phyloP scores from a whole-genome alignment of 257 asterid genomes.

The Catharanthus roseus region DNA sequence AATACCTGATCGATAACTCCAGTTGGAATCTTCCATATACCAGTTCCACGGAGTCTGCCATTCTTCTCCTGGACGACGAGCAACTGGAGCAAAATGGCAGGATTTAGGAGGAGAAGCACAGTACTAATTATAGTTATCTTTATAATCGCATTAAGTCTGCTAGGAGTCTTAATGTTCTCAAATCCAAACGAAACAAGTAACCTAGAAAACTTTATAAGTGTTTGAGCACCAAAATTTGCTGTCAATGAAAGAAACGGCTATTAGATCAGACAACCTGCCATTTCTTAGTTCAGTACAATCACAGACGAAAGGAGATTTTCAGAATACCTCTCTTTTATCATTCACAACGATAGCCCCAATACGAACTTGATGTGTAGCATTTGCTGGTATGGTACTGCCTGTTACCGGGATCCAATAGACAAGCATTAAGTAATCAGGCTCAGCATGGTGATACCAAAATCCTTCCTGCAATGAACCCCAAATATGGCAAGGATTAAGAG shows the following conservation, averaged over 20 bases:
- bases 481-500: constrained; percentile 1
- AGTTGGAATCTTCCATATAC: constrained; percentile 79
- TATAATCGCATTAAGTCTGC: neutral
- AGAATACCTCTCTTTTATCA: constrained; percentile 61
- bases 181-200: neutral
- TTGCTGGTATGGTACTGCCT: constrained; percentile 53
- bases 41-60: constrained; percentile 47
- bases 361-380: constrained; percentile 63
- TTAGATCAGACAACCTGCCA: neutral
- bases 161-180: neutral
- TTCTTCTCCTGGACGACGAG: constrained; percentile 69
- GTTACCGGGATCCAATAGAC: constrained; percentile 61
- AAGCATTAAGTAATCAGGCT: constrained; percentile 70
- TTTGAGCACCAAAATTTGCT: no score
- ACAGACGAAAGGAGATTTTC: neutral
- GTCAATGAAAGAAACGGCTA: neutral
- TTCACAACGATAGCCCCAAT: constrained; percentile 68
- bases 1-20: constrained; percentile 65
- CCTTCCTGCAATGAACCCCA: constrained; percentile 53
- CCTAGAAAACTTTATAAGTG: neutral
- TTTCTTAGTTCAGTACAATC: neutral
- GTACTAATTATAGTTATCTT: neutral
- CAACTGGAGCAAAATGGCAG: constrained; percentile 36
- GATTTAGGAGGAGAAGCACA: constrained; percentile 1
- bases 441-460: constrained; percentile 74